These are phyloP conservation scores for Kurtzmaniella natalensis DNA, from an alignment of 1,139 yeast genomes.

Conservation along the genomic window DNA sequence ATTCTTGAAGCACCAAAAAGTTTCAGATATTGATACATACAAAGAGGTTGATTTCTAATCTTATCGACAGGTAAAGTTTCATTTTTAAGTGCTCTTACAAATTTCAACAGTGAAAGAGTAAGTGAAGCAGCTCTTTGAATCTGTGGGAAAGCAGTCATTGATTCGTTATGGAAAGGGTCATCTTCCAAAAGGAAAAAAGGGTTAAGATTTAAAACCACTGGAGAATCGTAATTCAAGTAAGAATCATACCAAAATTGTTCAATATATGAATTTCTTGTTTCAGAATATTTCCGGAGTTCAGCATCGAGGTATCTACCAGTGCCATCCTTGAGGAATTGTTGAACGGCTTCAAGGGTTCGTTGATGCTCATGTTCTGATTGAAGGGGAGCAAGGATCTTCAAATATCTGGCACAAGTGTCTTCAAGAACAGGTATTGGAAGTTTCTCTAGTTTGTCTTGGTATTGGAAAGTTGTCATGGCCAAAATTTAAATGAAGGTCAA, in stretches of 20 bases:
- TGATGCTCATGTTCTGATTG: conserved; percentile 70
- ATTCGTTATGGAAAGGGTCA: conserved; percentile 77
- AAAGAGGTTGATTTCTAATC: conserved; percentile 61
- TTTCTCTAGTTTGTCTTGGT: conserved; percentile 54
- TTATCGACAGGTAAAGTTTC: conserved; percentile 73
- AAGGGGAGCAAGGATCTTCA: conserved; percentile 66
- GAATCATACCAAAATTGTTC: conserved; percentile 95
- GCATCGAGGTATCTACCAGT: conserved; percentile 60
- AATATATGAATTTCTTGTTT: conserved; percentile 68
- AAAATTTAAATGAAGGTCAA: too few species aligned
- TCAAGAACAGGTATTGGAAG: conserved; percentile 76
- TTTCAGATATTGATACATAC: conserved; percentile 87
- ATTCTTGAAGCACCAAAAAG: conserved; percentile 83
- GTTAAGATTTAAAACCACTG: conserved; percentile 80
- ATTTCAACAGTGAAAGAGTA: conserved; percentile 71
- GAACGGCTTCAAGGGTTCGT: conserved; percentile 58
- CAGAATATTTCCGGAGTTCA: conserved; percentile 59
- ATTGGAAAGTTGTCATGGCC: conserved; percentile 42
- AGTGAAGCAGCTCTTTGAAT: conserved; percentile 80
- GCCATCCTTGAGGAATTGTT: conserved; percentile 49
- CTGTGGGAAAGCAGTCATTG: conserved; percentile 53
- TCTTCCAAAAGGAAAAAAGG: conserved; percentile 87
- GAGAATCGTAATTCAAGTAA: conserved; percentile 80
- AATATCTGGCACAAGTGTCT: conserved; percentile 60
- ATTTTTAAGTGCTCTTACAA: conserved; percentile 71